Conservation (phyloP, 179 eudicot genomes). For the Pouteria campechiana region DNA sequence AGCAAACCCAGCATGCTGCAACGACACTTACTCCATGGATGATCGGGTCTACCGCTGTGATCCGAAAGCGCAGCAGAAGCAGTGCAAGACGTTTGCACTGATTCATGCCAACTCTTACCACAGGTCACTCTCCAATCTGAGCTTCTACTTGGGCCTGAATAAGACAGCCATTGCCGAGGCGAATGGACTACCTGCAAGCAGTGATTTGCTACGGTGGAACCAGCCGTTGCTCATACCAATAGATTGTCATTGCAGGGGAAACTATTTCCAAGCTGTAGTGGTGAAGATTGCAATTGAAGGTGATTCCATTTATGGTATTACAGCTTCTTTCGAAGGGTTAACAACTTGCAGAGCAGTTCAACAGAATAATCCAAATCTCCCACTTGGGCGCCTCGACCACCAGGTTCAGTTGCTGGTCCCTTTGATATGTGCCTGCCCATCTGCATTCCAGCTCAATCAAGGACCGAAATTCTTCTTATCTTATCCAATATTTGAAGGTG, state of each 20-base stretch:
- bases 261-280: conserved; percentile 32
- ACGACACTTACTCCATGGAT: conserved; percentile 8
- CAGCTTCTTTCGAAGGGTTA: conserved; percentile 44
- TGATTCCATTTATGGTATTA: conserved; percentile 37
- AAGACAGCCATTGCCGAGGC: conserved; percentile 20
- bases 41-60: conserved; percentile 17
- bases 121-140: conserved; percentile 37
- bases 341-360: conserved; percentile 42
- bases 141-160: conserved; percentile 35
- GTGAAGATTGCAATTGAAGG: conserved; percentile 18
- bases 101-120: conserved; percentile 37
- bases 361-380: conserved; percentile 25
- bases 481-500: conserved; percentile 42
- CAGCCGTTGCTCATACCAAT: conserved; percentile 50
- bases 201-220: conserved; percentile 24
- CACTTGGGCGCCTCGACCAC: conserved; percentile 17
- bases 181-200: conserved; percentile 29
- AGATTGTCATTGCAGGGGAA: conserved; percentile 29
- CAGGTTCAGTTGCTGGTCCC: conserved; percentile 33
- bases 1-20: conserved; percentile 19
- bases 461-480: conserved; percentile 32
- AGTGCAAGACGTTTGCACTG: conserved; percentile 38
- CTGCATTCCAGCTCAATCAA: conserved; percentile 13
- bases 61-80: conserved; percentile 3
- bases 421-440: conserved; percentile 51